phyloP scores from a whole-genome alignment of 2,329 filamentous ascomycete species.

The Chalaropsis thielavioides region DNA sequence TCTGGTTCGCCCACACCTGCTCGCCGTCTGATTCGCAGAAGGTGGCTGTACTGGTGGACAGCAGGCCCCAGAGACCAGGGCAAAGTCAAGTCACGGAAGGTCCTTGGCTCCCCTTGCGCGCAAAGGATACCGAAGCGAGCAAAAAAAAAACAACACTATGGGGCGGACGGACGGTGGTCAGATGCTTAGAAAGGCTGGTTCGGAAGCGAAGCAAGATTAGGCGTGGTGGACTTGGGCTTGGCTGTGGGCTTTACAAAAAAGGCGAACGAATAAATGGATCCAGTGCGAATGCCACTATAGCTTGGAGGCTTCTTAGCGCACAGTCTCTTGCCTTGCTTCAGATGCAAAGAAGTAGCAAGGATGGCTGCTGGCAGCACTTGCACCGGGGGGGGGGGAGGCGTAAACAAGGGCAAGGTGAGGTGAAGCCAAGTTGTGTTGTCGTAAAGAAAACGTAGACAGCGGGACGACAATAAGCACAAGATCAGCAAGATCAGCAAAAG shows the following conservation, averaged over 20 bases:
- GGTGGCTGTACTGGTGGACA: background rate
- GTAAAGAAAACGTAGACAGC: background rate
- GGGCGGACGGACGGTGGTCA: background rate
- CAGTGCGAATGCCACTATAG: background rate
- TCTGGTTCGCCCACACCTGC: background rate
- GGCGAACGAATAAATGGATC: background rate
- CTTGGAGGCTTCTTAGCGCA: background rate
- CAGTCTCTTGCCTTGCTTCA: background rate
- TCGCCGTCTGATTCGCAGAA: background rate
- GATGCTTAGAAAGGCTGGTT: background rate
- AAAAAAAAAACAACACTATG: background rate
- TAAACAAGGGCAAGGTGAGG: background rate
- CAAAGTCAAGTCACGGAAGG: background rate
- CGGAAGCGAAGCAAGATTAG: background rate
- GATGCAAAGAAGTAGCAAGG: background rate
- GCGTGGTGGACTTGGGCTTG: background rate
- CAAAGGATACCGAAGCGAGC: background rate
- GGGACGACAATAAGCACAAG: background rate
- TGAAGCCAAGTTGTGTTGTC: background rate
- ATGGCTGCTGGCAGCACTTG: background rate
- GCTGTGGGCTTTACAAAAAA: too few relatives aligned
- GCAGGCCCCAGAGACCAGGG: background rate
- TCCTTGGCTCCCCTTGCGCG: background rate
- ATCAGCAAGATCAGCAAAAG: background rate
- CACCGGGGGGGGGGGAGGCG: background rate